Evolutionary conservation across 257 asterid species (phyloP).

Genomic region (Leptodermis oblonga): DNA sequence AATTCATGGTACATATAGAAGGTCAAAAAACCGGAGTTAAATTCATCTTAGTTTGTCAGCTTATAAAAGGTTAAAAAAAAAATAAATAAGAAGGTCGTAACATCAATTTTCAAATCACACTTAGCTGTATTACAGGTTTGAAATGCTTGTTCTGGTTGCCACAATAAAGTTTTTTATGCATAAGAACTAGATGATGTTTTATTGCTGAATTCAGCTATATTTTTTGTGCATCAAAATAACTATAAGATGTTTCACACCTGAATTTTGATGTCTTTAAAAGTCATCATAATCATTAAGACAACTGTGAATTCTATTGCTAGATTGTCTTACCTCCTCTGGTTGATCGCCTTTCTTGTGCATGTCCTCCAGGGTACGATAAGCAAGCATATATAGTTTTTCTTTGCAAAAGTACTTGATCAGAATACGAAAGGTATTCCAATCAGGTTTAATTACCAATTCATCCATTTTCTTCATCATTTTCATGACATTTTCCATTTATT

Average conservation of each 20-base stretch:
- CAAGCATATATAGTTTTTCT: slow-evolving; percentile 67
- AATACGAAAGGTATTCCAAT: slow-evolving; percentile 76
- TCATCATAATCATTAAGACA: neutral
- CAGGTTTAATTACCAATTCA: slow-evolving; percentile 70
- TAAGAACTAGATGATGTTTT: neutral
- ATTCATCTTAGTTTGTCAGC: neutral
- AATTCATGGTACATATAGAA: neutral
- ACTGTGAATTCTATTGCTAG: neutral
- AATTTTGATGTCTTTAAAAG: neutral
- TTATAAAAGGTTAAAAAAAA: neutral
- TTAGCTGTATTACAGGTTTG: neutral
- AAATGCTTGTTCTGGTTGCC: neutral
- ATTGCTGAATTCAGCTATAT: no score
- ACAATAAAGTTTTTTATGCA: neutral
- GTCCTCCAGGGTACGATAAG: slow-evolving; percentile 83
- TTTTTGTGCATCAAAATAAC: neutral
- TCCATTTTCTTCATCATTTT: slow-evolving; percentile 93
- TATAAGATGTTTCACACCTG: neutral
- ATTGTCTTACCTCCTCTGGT: slow-evolving; percentile 60
- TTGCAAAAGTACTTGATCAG: slow-evolving; percentile 77
- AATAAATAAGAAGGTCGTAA: neutral
- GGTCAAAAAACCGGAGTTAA: neutral
- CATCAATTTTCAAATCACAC: neutral
- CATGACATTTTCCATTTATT: slow-evolving; percentile 93
- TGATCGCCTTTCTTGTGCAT: slow-evolving; percentile 85